Evolutionary conservation across 306 rosid genomes (phyloP), one percentile per base, ranked within the genome.

Genomic region (Glycyrrhiza uralensis): DNA sequence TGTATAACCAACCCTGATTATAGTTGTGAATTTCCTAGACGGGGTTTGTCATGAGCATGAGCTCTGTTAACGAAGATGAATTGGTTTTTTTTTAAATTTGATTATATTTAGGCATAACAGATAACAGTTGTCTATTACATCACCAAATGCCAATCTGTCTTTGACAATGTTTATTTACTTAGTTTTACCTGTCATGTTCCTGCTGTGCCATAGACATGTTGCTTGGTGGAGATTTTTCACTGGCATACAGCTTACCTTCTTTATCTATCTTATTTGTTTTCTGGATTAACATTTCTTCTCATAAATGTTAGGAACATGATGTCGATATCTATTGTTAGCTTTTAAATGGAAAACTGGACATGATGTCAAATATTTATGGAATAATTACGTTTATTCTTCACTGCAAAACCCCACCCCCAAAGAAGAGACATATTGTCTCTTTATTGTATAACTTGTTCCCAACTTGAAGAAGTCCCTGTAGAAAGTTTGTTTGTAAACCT

Each of bases 401-500:
- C 18, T 82, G 12, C 45, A 44, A 11, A n/a, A 41, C 38, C 35
- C 33, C 23, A 35, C 22, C 26, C 42, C 17, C 1, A 17, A 75
- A 32, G 49, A 30, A 65, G 52, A 57, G 13, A 20, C 35, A 20
- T 3, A 20, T 57, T 56, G 44, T 32, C 19, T 71, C 71, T 68
- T 49, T 44, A 50, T 30, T 51, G 41, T 74, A 28, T 65, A 66
- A 45, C 52, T 23, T 78, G 68, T 66, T 50, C 63, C 15, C 56
- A 23, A 35, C 69, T 51, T 79, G 58, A 41, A 49, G 56, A 66
- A 44, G 75, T 72, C 17, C 58, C 69, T 55, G 23, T 24, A 46
- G 41, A 38, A 74, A 36, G 63, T 72, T 50, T 46, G 38, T 72
- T 39, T 76, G 33, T 69, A 60, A 74, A 77, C 64, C 45, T 55